These are phyloP conservation scores for Annona squamosa DNA, from an alignment of 164 flowering plant genomes.

Conservation along the genomic window DNA sequence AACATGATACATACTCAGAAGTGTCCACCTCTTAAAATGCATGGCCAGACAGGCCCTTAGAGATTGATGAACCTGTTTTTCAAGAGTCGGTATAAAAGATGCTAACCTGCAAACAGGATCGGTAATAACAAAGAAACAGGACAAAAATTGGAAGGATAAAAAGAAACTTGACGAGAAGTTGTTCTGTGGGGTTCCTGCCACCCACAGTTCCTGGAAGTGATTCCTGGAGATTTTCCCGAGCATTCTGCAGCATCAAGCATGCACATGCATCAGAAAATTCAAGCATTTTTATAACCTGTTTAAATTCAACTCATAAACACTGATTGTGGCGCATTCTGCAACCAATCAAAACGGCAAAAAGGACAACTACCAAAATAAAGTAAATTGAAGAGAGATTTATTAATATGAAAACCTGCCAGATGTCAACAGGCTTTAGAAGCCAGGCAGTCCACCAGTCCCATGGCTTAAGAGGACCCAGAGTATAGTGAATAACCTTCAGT, in stretches of 20 bases:
- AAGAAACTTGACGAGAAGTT: slow-evolving; percentile 51
- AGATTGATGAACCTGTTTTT: background rate
- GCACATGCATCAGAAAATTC: background rate
- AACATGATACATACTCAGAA: no score
- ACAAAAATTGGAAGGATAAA: slow-evolving; percentile 59
- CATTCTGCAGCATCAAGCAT: slow-evolving; percentile 45
- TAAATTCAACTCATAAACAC: slow-evolving; percentile 5
- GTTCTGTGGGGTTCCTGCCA: slow-evolving; percentile 69
- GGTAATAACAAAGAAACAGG: slow-evolving; percentile 46
- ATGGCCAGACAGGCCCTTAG: background rate
- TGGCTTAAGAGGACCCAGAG: slow-evolving; percentile 98
- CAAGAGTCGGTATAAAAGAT: background rate
- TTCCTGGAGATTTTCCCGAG: slow-evolving; percentile 65
- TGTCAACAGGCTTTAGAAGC: slow-evolving; percentile 95
- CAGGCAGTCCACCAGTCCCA: slow-evolving; percentile 99
- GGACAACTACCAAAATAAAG: background rate
- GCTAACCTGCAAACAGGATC: slow-evolving; percentile 60
- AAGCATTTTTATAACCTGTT: background rate
- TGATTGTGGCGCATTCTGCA: background rate
- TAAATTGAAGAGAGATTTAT: background rate
- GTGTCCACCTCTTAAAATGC: no score
- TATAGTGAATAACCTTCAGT: slow-evolving; percentile 91
- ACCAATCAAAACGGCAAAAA: background rate
- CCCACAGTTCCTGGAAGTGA: slow-evolving; percentile 95
- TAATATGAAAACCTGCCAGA: slow-evolving; percentile 74